Percentiles rank a stretch among this genome's conserved stretches.
These are phyloP conservation scores for Rhizopus sp. DNA, from an alignment of 371 early-diverging fungal genomes.

Conservation along the genomic window DNA sequence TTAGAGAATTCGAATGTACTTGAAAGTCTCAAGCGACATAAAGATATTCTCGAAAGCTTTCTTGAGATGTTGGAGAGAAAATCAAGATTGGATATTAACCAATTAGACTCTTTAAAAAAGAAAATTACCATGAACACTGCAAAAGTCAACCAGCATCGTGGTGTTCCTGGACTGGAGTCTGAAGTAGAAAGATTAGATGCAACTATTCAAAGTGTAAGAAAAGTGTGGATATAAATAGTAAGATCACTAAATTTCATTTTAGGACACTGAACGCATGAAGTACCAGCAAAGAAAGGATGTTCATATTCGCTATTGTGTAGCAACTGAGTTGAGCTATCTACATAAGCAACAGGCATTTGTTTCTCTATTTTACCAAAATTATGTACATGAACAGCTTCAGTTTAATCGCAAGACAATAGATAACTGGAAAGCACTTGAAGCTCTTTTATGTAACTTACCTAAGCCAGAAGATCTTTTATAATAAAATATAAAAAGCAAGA, in stretches of 20 bases:
- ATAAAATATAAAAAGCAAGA: neutral
- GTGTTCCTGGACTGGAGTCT: constrained; percentile 52
- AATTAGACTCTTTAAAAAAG: constrained; percentile 36
- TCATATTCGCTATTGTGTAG: constrained; percentile 33
- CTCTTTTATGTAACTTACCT: constrained; percentile 32
- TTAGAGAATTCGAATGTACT: constrained; percentile 41
- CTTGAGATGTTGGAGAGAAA: constrained; percentile 32
- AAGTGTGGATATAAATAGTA: neutral
- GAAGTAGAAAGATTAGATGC: constrained; percentile 47
- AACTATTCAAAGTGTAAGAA: constrained; percentile 27
- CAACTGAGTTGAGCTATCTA: constrained; percentile 25
- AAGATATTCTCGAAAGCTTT: constrained; percentile 54
- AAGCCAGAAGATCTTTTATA: constrained; percentile 32
- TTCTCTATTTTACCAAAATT: constrained; percentile 62
- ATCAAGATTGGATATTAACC: constrained; percentile 29
- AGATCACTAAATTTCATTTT: constrained; percentile 7
- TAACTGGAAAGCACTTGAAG: constrained; percentile 60
- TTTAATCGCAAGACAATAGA: constrained; percentile 49
- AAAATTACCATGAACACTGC: constrained; percentile 36
- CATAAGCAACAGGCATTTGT: constrained; percentile 46
- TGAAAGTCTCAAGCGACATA: constrained; percentile 68
- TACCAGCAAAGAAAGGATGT: constrained; percentile 31
- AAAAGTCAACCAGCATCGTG: constrained; percentile 48
- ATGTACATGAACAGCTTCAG: constrained; percentile 59
- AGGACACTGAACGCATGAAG: constrained; percentile 35